A percentile compares a stretch with the other conserved stretches of the same genome.
Evolutionary conservation across 495 filamentous ascomycete genomes (phyloP).

Genomic region (Jackrogersella multiformis): DNA sequence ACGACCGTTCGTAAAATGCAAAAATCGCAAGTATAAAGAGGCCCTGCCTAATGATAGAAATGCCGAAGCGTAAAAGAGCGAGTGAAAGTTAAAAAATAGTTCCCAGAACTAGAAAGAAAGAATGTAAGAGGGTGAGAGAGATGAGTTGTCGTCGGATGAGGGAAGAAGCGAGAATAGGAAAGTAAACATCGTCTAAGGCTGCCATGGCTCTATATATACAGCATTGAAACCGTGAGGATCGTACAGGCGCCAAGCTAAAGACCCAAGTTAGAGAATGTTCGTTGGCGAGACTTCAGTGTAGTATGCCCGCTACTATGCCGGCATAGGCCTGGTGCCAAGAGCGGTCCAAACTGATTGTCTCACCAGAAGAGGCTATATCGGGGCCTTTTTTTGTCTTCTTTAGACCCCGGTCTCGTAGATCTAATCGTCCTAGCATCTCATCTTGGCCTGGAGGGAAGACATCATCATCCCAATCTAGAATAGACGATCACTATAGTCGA

Average conservation of each 20-base stretch:
- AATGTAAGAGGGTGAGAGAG: slow-evolving; percentile 45
- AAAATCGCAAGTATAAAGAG: slow-evolving; percentile 44
- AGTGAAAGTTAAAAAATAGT: slow-evolving; percentile 40
- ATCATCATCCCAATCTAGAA: slow-evolving; percentile 29
- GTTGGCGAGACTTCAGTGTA: slow-evolving; percentile 35
- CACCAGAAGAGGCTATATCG: slow-evolving; percentile 33
- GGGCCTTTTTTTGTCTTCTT: slow-evolving; percentile 23
- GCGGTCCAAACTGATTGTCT: slow-evolving; percentile 29
- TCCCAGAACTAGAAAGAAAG: slow-evolving; percentile 14
- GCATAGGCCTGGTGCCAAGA: slow-evolving; percentile 34
- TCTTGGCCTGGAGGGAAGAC: slow-evolving; percentile 35
- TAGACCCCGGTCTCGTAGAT: slow-evolving; percentile 39
- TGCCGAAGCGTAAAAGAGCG: slow-evolving; percentile 39
- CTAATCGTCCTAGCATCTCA: slow-evolving; percentile 45
- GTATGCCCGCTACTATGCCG: slow-evolving; percentile 25
- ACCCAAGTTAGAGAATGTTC: slow-evolving; percentile 11
- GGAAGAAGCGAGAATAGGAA: slow-evolving; percentile 32
- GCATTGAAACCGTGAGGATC: slow-evolving; percentile 24
- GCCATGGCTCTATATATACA: slow-evolving; percentile 37
- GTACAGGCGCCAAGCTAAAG: slow-evolving; percentile 22
- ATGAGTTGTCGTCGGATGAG: slow-evolving; percentile 45
- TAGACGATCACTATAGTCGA: slow-evolving; percentile 2
- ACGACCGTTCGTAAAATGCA: slow-evolving; percentile 41
- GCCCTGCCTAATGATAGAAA: slow-evolving; percentile 50
- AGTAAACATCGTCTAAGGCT: neutral